Percentiles rank a stretch among this genome's conserved stretches.
phyloP scores from a whole-genome alignment of 163 green algal genomes.

The Scenedesmus sp. region DNA sequence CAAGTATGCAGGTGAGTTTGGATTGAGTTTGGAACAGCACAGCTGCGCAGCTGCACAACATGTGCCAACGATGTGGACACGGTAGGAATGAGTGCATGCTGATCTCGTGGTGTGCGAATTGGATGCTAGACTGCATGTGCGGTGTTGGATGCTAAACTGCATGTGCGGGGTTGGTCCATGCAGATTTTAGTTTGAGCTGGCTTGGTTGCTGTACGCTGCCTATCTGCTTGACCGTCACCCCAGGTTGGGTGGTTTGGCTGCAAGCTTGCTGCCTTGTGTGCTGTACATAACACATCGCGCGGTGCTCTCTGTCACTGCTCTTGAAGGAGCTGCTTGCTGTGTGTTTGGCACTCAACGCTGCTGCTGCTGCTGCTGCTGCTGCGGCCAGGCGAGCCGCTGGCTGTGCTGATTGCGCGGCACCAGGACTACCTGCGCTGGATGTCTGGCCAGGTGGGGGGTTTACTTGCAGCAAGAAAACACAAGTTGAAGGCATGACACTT shows the following conservation, averaged over 20 bases:
- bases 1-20: constrained; percentile 15
- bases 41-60: no score
- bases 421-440: constrained; percentile 46
- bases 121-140: no score
- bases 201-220: no score
- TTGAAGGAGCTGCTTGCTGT: background rate
- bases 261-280: background rate
- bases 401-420: constrained; percentile 10
- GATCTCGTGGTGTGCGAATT: no score
- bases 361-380: background rate
- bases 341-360: background rate
- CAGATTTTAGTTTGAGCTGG: no score
- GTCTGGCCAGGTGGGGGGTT: constrained; percentile 30
- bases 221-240: no score
- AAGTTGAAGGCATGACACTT: no score
- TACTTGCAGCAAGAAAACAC: background rate
- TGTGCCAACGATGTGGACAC: no score
- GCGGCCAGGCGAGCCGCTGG: constrained; percentile 32
- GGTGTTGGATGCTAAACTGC: no score
- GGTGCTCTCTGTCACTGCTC: background rate
- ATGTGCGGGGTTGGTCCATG: no score
- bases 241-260: no score
- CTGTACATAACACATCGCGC: background rate
- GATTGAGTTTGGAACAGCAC: no score
- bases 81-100: background rate